phyloP scores from a whole-genome alignment of 2,329 filamentous ascomycete species.

The Aspergillus costaricaensis region DNA sequence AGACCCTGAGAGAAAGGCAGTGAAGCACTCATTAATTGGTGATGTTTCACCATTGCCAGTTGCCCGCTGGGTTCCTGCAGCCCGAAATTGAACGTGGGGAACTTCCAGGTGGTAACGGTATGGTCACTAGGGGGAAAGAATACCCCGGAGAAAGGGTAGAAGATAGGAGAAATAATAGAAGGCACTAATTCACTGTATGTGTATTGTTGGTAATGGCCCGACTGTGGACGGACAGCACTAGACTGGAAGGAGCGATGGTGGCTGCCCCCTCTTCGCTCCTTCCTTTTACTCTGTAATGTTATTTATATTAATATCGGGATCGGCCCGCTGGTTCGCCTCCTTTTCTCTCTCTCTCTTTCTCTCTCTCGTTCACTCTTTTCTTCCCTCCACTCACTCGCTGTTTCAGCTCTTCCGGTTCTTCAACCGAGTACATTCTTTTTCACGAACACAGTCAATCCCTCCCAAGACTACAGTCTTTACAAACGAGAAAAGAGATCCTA shows the following conservation, averaged over 20 bases:
- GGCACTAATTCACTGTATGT: too few species aligned
- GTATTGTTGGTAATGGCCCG: too few species aligned
- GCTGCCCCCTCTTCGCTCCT: too few species aligned
- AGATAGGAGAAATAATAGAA: too few species aligned
- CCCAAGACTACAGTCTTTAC: conserved; percentile 19
- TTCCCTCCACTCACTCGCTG: conserved; percentile 34
- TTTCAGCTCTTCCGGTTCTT: conserved; percentile 49
- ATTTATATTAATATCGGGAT: conserved; percentile 2
- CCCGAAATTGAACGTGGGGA: not conserved
- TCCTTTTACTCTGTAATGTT: too few species aligned
- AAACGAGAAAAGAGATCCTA: conserved; percentile 4
- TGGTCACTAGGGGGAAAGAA: too few species aligned
- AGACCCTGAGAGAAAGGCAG: not conserved
- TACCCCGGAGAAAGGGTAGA: too few species aligned
- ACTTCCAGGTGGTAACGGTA: too few species aligned
- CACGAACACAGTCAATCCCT: conserved; percentile 13
- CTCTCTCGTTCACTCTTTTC: conserved; percentile 20
- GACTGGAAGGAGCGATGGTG: too few species aligned
- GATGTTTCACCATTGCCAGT: not conserved
- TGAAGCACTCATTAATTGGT: not conserved
- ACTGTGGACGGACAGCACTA: too few species aligned
- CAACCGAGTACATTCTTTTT: conserved; percentile 44
- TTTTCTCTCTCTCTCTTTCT: conserved; percentile 16
- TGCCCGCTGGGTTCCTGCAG: not conserved
- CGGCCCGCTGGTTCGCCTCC: not conserved